phyloP scores from a whole-genome alignment of 805 yeast species.

The Jamesozyma gamospora region DNA sequence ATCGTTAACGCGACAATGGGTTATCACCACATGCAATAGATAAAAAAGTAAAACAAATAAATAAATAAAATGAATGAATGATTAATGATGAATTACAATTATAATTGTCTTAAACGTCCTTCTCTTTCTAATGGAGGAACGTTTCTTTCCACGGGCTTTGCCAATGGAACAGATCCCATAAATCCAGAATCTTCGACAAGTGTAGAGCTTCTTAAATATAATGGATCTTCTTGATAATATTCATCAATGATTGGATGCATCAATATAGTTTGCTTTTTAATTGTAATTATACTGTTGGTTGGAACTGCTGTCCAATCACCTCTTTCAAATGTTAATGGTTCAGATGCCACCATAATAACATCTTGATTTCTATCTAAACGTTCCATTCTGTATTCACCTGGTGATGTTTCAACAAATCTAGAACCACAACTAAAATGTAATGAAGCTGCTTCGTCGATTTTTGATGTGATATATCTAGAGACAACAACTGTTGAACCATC shows the following conservation, averaged over 20 bases:
- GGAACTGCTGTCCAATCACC: slow-evolving; percentile 98
- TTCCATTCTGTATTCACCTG: slow-evolving; percentile 91
- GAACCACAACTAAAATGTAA: slow-evolving; percentile 92
- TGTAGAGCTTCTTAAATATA: slow-evolving; percentile 58
- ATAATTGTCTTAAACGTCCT: slow-evolving; percentile 40
- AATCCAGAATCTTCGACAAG: slow-evolving; percentile 88
- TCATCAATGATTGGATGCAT: slow-evolving; percentile 89
- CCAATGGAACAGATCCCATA: slow-evolving; percentile 80
- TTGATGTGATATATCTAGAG: slow-evolving; percentile 79
- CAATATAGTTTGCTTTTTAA: slow-evolving; percentile 75
- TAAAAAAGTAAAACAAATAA: too few relatives aligned
- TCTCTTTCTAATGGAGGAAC: slow-evolving; percentile 77
- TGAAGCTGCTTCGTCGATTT: slow-evolving; percentile 92
- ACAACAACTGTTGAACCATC: slow-evolving; percentile 85
- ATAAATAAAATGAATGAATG: too few relatives aligned
- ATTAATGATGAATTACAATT: not conserved
- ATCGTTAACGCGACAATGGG: too few relatives aligned
- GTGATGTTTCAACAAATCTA: slow-evolving; percentile 77
- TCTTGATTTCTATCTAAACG: slow-evolving; percentile 86
- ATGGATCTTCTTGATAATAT: slow-evolving; percentile 66
- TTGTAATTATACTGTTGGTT: slow-evolving; percentile 75
- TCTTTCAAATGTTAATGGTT: slow-evolving; percentile 91
- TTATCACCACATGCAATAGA: too few relatives aligned
- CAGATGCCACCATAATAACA: slow-evolving; percentile 93
- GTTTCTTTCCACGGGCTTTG: slow-evolving; percentile 38